Base-by-base conservation (phyloP, 2,329 filamentous ascomycete species). In the Diplodia corticola region DNA sequence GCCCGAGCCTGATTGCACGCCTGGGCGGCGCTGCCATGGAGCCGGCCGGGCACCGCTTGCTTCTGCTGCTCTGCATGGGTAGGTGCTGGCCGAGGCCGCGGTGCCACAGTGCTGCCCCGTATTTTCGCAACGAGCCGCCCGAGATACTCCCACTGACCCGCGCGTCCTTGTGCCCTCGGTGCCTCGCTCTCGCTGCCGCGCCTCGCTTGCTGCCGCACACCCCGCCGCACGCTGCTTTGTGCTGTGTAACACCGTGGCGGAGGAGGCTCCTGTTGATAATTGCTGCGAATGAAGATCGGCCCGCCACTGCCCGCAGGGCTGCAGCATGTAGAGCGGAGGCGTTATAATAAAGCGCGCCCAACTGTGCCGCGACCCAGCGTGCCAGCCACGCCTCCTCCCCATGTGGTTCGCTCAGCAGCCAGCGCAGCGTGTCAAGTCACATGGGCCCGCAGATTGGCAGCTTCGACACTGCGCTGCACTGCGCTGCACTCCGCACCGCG, bases 151-250 rank as follows among this genome's bases (percentile, higher is more conserved):
- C 55, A 60, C 22, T 26, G 24, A 13, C 24, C 26, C 17, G n/a
- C n/a, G n/a, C n/a, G n/a, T n/a, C n/a, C n/a, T n/a, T n/a, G n/a
- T n/a, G n/a, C n/a, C n/a, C n/a, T n/a, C n/a, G n/a, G n/a, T n/a
- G n/a, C 28, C 50, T 53, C 28, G 53, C 53, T 26, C 37, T 59
- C 24, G 37, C 57, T 20, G 26, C 12, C 35, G 17, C 6, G 54
- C 54, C 40, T 61, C 57, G 44, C 57, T 35, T 61, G 26, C 57
- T 61, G 57, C 57, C 33, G 26, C 57, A 61, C 44, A 28, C 48
- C 40, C 57, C 57, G 57, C 57, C 9, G 55, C 54, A 20, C 35
- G 33, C 54, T 24, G 54, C 54, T 35, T 17, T 13, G 33, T 22
- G 37, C 26, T 20, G 37, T 60, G 57, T 61, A 33, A 49, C 57